Base-by-base conservation (phyloP, 2,329 filamentous ascomycete genomes). In the Microcyclospora tardicrescens region DNA sequence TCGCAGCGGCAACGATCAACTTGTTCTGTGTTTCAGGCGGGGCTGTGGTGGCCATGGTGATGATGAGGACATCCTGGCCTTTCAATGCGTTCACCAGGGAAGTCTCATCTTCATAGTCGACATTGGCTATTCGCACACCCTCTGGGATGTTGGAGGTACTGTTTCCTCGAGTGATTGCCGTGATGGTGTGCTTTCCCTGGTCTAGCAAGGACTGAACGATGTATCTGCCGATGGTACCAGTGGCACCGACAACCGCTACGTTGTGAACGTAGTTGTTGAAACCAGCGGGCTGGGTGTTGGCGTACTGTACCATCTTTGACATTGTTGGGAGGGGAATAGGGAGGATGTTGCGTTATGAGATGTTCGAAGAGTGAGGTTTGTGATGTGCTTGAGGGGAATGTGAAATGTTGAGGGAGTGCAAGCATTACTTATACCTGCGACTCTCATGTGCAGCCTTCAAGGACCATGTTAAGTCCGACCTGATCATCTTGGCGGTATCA, bases 51-150 rank as follows among this genome's bases (percentile, higher is more conserved):
- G 27, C 31, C 43, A 48, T 31, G 49, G 51, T 32, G 40, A 42
- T 39, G n/a, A 64, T 45, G 6, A 63, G 51, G 14, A 48, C 53
- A 15, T 64, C 54, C 32, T 64, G 56, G 34, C 56, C 57, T 35
- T 46, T 45, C n/a, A 64, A 44, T 0, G 59, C 61, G 6, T 43
- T 29, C 8, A 54, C 48, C 27, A 65, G 41, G 6, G 56, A 48
- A 6, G 51, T 45, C 9, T 64, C 58, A 8, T 69, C 59, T 13
- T 61, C 47, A 52, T 75, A 75, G 57, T 73, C 56, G 39, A 70
- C 54, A 24, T 46, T 55, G 16, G 56, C 60, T n/a, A 63, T 51
- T 6, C 51, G 49, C 33, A 69, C 55, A 10, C 53, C 62, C 0
- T 48, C 45, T 5, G 65, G 66, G 2, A 72, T 56, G 0, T 45